Percentiles rank a stretch among this genome's conserved stretches.
These are phyloP conservation scores for Yamadazyma conglobata DNA, from an alignment of 1,139 yeast genomes.

Conservation along the genomic window DNA sequence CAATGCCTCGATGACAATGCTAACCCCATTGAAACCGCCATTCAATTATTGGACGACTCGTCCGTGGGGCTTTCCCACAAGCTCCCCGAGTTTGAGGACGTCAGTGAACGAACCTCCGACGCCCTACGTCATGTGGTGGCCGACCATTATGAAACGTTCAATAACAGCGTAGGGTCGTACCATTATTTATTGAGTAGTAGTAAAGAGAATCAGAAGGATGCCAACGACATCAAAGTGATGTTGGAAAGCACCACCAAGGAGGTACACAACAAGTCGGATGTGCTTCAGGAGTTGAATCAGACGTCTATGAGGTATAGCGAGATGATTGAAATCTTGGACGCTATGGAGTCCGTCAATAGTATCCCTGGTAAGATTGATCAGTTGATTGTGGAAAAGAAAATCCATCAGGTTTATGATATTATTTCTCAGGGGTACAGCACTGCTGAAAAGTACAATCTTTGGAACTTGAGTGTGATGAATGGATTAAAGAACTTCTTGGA, in stretches of 20 bases:
- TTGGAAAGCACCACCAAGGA: slow-evolving; percentile 51
- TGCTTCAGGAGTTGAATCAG: slow-evolving; percentile 61
- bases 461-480: slow-evolving; percentile 60
- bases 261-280: slow-evolving; percentile 52
- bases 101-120: slow-evolving; percentile 52
- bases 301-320: slow-evolving; percentile 62
- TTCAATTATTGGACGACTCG: slow-evolving; percentile 76
- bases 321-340: slow-evolving; percentile 66
- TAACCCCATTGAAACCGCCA: slow-evolving; percentile 70
- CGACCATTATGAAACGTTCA: slow-evolving; percentile 82
- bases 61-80: slow-evolving; percentile 86
- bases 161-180: slow-evolving; percentile 76
- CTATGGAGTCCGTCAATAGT: slow-evolving; percentile 59
- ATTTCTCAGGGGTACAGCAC: slow-evolving; percentile 53
- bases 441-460: slow-evolving; percentile 58
- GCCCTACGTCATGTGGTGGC: slow-evolving; percentile 70
- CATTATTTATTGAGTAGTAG: slow-evolving; percentile 57
- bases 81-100: slow-evolving; percentile 51
- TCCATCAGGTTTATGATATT: slow-evolving; percentile 63
- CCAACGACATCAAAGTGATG: slow-evolving; percentile 48
- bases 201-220: slow-evolving; percentile 53
- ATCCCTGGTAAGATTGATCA: slow-evolving; percentile 66
- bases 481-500: slow-evolving; percentile 58
- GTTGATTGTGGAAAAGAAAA: slow-evolving; percentile 62
- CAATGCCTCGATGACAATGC: slow-evolving; percentile 39